phyloP scores from a whole-genome alignment of 73 alveolate genomes.

The Loxodes magnus region DNA sequence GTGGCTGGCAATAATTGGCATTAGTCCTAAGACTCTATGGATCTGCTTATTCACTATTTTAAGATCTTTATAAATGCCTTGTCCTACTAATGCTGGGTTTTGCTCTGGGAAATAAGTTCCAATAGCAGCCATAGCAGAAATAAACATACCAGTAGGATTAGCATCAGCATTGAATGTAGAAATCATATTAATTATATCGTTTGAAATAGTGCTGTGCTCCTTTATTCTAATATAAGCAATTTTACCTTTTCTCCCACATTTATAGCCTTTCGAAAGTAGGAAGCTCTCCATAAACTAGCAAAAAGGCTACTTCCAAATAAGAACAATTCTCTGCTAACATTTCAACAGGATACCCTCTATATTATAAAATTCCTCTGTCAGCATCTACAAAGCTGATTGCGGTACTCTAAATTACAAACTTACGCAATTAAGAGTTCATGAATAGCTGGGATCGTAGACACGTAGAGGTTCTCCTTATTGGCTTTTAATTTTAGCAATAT shows the following conservation, averaged over 20 bases:
- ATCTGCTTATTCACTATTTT: conserved; percentile 51
- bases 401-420: conserved; percentile 36
- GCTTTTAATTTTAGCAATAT: conserved; percentile 47
- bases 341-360: conserved; percentile 92
- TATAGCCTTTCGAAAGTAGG: conserved; percentile 57
- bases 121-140: conserved; percentile 67
- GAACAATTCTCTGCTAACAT: conserved; percentile 78
- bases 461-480: conserved; percentile 55
- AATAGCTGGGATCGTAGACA: conserved; percentile 78
- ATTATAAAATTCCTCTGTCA: conserved; percentile 81
- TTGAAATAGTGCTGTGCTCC: conserved; percentile 1
- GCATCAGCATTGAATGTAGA: conserved; percentile 76
- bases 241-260: conserved; percentile 7
- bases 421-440: conserved; percentile 66
- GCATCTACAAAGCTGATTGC: conserved; percentile 75
- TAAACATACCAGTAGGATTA: conserved; percentile 89
- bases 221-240: too few species aligned
- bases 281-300: conserved; percentile 77
- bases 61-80: conserved; percentile 30
- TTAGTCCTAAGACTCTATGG: conserved; percentile 51
- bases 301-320: conserved; percentile 76
- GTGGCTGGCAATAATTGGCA: conserved; percentile 62
- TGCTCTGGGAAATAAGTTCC: conserved; percentile 83
- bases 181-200: conserved; percentile 31
- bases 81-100: conserved; percentile 77